Evolutionary conservation across 352 stramenopile species (phyloP), one percentile per base, ranked within the genome.

Genomic region (Saprolegnia parasitica): DNA sequence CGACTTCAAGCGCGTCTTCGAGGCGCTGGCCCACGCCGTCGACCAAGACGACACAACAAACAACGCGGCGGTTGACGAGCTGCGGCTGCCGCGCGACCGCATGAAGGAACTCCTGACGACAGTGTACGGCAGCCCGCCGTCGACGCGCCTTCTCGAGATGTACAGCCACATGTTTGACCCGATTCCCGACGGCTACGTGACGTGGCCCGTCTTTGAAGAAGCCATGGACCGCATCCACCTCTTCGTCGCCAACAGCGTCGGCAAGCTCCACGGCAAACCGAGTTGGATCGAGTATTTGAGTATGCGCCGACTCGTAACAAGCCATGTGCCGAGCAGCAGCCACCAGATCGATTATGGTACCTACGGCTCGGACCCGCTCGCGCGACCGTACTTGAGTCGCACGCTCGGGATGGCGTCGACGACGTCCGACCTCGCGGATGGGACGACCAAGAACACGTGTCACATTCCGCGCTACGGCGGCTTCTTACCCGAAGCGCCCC

Each of bases 401-500:
- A 88, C 81, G 67, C 74, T 80, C 35, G 86, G 84, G 40, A 95
- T 95, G 85, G 85, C 84, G 15, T 88, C 84, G 2, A 93, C 85
- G 9, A 91, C 85, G 6, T 73, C 77, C 10, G 88, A 96, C 52
- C 50, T 96, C 39, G 85, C 88, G 24, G 72, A 75, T 0, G 88
- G 84, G 20, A 92, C 86, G 37, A 79, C 76, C 10, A 80, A 86
- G 39, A 78, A 85, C 45, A 95, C 87, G 9, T 87, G 86, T 74
- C 88, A 96, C 52, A 87, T 93, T 20, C 86, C 86, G 16, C 86
- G 86, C 16, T 95, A 96, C 61, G 72, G 63, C 16, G 86, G 86
- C 26, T 92, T 93, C 71, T 67, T 96, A 23, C 82, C 86, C 1
- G 72, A 68, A 1, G 78, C 79, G 24, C 77, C 72, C 4, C 81